phyloP scores from a whole-genome alignment of 2,329 filamentous ascomycete genomes.

The Fusarium aywerte region DNA sequence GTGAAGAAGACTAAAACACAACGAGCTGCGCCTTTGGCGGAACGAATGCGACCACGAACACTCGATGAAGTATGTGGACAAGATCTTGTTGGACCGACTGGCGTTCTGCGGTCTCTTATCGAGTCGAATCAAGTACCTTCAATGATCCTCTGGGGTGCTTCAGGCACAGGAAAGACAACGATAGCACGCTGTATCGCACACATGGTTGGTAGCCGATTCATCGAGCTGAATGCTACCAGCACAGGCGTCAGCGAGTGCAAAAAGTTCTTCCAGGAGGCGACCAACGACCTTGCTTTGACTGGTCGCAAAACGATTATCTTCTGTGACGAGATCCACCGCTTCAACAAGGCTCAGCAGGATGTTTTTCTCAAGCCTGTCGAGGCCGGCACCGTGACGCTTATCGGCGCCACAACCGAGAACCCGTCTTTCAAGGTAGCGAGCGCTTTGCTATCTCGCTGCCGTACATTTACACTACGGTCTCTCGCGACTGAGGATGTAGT shows the following conservation, averaged over 20 bases:
- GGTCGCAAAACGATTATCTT: conserved; percentile 95
- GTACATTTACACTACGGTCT: conserved; percentile 87
- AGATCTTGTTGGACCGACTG: conserved; percentile 84
- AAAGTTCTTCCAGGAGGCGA: conserved; percentile 87
- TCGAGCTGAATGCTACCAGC: conserved; percentile 95
- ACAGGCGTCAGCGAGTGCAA: conserved; percentile 91
- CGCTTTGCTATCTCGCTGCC: conserved; percentile 86
- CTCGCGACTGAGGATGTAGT: conserved; percentile 77
- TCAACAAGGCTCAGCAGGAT: conserved; percentile 92
- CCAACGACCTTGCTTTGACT: conserved; percentile 80
- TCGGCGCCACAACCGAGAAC: conserved; percentile 97
- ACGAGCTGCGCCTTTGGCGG: conserved; percentile 84
- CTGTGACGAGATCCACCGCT: conserved; percentile 95
- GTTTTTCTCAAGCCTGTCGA: conserved; percentile 95
- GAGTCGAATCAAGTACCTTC: conserved; percentile 87
- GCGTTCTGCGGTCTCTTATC: conserved; percentile 88
- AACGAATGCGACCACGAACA: conserved; percentile 87
- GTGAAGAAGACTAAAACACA: conserved; percentile 75
- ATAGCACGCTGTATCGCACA: conserved; percentile 91
- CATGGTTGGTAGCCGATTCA: conserved; percentile 83
- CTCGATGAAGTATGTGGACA: conserved; percentile 92
- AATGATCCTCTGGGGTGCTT: conserved; percentile 92
- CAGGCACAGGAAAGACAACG: conserved; percentile 87
- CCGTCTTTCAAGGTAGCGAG: conserved; percentile 89
- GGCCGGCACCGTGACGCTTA: conserved; percentile 86